Evolutionary conservation across 441 rosid species (phyloP), one percentile per base, ranked within the genome.

Genomic region (Euphorbia celastroides): DNA sequence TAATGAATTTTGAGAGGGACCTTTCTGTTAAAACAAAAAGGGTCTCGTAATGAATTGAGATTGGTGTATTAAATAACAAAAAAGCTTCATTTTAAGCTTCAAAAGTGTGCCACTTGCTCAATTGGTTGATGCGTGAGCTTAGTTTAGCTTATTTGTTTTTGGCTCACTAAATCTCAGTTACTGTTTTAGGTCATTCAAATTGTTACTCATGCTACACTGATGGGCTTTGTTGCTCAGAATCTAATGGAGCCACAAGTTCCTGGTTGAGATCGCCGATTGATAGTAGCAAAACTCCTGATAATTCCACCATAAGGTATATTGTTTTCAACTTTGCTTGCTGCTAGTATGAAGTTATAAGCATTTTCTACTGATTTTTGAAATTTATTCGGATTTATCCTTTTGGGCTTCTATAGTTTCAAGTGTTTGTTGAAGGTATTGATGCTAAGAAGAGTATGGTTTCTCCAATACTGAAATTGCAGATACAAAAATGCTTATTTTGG

Each of bases 181-280:
- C 38, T 36, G 76, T 62, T 65, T 70, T 68, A 86, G 96, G 92
- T 75, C 68, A 84, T 78, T 80, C 84, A 41, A 70, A 59, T 66
- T 84, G 85, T 66, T 85, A 86, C 72, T 76, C 75, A 65, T 78
- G 87, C 66, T 80, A 77, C 61, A 60, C 80, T 2, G 96, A 88
- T 79, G 88, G 79, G 11, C 59, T 77, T 69, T 75, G 68, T 62
- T 82, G 89, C 76, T 83, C 86, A 28, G 73, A 83, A 17, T 77
- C 89, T 44, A 74, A 69, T 75, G 85, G 86, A 71, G 74, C 80
- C 68, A 61, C 72, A 67, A 64, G 70, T 59, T 65, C 66, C 64
- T 66, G 80, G 83, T 71, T 81, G 51, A 88, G 75, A 68, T 81
- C 79, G 67, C 66, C 82, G 10, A 72, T 75, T 68, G 93, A 85